Percentiles rank a stretch among this genome's conserved stretches.
phyloP scores from a whole-genome alignment of 768 basidiomycete genomes.

The Lactarius sanguifluus region DNA sequence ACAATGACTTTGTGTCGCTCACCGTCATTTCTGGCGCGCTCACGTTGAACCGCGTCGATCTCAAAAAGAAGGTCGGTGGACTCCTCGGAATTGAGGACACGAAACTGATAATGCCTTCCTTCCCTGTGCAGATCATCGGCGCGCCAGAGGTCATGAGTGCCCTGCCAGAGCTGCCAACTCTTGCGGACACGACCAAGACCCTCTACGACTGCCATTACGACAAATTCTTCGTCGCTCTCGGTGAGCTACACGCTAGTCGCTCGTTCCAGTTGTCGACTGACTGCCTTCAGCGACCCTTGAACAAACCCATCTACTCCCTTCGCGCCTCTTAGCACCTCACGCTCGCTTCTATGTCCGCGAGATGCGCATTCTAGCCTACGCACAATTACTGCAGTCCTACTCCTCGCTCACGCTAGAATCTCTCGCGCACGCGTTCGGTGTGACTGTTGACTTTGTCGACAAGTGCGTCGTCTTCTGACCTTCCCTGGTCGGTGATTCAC shows the following conservation, averaged over 20 bases:
- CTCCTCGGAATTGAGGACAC: neutral
- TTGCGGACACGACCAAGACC: slow-evolving; percentile 81
- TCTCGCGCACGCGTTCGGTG: slow-evolving; percentile 84
- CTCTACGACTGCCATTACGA: slow-evolving; percentile 94
- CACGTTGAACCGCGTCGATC: slow-evolving; percentile 73
- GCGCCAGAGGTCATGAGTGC: slow-evolving; percentile 88
- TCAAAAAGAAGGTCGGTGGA: slow-evolving; percentile 84
- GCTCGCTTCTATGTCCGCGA: slow-evolving; percentile 90
- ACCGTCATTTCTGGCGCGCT: slow-evolving; percentile 80
- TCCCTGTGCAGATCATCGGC: slow-evolving; percentile 59
- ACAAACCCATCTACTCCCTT: slow-evolving; percentile 83
- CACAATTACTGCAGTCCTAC: slow-evolving; percentile 90
- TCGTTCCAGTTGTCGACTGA: slow-evolving; percentile 16
- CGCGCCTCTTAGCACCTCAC: slow-evolving; percentile 82
- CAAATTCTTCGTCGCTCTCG: slow-evolving; percentile 89
- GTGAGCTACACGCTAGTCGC: slow-evolving; percentile 40
- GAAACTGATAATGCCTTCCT: neutral
- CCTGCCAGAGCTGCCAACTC: slow-evolving; percentile 76
- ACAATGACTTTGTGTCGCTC: slow-evolving; percentile 87
- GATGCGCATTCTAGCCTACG: slow-evolving; percentile 93
- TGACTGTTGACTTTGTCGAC: slow-evolving; percentile 85
- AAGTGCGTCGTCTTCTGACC: slow-evolving; percentile 48
- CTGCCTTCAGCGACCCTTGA: slow-evolving; percentile 72
- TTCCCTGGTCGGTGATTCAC: neutral
- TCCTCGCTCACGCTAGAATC: slow-evolving; percentile 86